Conservation (phyloP, 2,329 filamentous ascomycete species). For the Clonostachys rosea region DNA sequence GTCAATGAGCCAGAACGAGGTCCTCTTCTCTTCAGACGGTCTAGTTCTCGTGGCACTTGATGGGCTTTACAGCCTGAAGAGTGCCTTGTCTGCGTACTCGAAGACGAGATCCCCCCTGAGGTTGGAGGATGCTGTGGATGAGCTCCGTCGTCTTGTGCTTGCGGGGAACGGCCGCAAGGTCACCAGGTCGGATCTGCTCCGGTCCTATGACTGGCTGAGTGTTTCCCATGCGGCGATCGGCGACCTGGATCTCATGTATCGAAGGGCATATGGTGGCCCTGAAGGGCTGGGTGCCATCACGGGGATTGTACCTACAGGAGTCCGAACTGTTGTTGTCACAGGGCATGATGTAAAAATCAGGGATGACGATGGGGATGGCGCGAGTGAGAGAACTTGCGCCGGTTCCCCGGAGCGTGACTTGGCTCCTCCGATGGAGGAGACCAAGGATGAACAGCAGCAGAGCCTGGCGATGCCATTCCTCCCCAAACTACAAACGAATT, state of each 20-base stretch:
- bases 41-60: constrained; percentile 57
- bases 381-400: not conserved
- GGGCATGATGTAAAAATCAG: constrained; percentile 6
- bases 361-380: constrained; percentile 6
- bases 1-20: constrained; percentile 55
- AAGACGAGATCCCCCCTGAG: constrained; percentile 34
- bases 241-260: constrained; percentile 54
- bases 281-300: constrained; percentile 41
- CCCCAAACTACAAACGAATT: constrained; percentile 37
- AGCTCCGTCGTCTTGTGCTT: constrained; percentile 55
- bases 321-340: not conserved
- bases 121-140: constrained; percentile 59
- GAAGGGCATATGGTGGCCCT: constrained; percentile 47
- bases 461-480: constrained; percentile 12
- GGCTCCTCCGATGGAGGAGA: constrained; percentile 5
- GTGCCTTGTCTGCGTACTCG: constrained; percentile 52
- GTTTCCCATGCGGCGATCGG: constrained; percentile 42
- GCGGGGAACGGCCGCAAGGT: constrained; percentile 45
- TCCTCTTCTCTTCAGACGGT: constrained; percentile 55
- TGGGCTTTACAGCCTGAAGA: constrained; percentile 60
- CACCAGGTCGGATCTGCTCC: constrained; percentile 42
- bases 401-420: too few species aligned
- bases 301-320: constrained; percentile 11
- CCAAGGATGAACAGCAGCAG: constrained; percentile 10
- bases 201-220: constrained; percentile 53